Base-by-base conservation (phyloP, 2,329 filamentous ascomycete species). In the Ascochyta koolunga region DNA sequence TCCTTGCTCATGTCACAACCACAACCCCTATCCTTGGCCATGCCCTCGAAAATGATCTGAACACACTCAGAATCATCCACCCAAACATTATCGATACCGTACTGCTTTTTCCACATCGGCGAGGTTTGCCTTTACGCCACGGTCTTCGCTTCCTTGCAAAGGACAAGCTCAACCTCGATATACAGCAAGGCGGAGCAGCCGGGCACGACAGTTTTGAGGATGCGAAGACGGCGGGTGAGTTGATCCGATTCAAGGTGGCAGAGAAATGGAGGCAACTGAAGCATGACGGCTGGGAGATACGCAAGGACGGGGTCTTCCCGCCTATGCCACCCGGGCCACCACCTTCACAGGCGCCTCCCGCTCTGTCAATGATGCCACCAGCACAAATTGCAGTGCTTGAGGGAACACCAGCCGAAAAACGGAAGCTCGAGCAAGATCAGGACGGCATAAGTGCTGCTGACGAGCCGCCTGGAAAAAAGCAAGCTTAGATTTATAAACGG, bases 161-260 rank as follows among this genome's bases (percentile, higher is more conserved):
- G 41, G 80, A 77, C n/a, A 79, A 89, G 56, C 82, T 99, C 6
- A 83, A 87, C 51, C 82, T 87, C 22, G 84, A 87, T 47, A 97
- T 99, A 32, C 95, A 99, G 74, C 85, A 86, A 31, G 89, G 87
- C 37, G 83, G 78, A 11, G 77, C 78, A 54, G 60, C 76, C 16
- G 95, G 95, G 0, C 95, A 99, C 73, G 95, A 99, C 76, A 96
- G 91, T 22, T 89, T 88, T 22, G 95, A 99, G 73, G 95, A 99
- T 70, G 91, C 95, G 0, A 83, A 88, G 40, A 90, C 93, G 0
- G 93, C 96, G 0, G 95, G 93, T 0, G 92, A 98, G 56, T 75
- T 99, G 45, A 90, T 96, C 0, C 80, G 89, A 40, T 81, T 86
- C 43, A 90, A 87, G 72, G 82, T 96, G 5, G 82, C 80, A 46